These are phyloP conservation scores for Pyricularia sp. DNA, from an alignment of 2,329 filamentous ascomycete species.

Conservation along the genomic window DNA sequence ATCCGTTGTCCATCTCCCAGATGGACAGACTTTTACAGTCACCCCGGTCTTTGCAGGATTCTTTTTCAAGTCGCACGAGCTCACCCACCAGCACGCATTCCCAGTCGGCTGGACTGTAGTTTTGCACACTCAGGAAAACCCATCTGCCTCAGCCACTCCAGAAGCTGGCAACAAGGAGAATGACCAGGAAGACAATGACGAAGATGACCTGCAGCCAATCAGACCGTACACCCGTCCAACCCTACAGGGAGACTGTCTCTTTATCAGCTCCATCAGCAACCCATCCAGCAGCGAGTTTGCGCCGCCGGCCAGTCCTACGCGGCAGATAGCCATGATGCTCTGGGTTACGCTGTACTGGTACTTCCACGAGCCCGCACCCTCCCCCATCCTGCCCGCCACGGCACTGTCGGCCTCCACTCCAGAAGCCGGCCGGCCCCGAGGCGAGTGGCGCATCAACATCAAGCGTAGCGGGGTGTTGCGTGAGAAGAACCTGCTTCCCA, in stretches of 20 bases:
- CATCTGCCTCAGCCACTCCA: conserved; percentile 10
- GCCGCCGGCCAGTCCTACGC: conserved; percentile 68
- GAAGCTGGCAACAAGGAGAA: conserved; percentile 17
- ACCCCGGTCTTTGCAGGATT: conserved; percentile 85
- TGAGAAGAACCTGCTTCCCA: conserved; percentile 72
- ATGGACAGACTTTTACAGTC: conserved; percentile 76
- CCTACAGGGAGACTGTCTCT: conserved; percentile 69
- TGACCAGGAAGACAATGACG: conserved; percentile 3
- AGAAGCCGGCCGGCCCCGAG: conserved; percentile 60
- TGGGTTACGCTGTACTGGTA: conserved; percentile 97
- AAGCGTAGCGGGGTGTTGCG: conserved; percentile 82
- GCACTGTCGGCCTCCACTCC: conserved; percentile 57
- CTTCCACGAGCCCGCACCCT: conserved; percentile 78
- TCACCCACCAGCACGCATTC: conserved; percentile 54
- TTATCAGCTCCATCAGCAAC: conserved; percentile 85
- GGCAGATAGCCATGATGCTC: conserved; percentile 93
- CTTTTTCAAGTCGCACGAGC: conserved; percentile 76
- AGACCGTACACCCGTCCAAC: conserved; percentile 69
- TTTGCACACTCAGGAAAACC: conserved; percentile 53
- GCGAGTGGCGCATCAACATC: conserved; percentile 80
- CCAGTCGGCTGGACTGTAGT: conserved; percentile 88
- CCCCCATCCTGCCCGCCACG: conserved; percentile 47
- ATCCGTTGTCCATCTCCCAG: conserved; percentile 62
- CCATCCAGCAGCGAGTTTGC: conserved; percentile 74
- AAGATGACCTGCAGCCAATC: conserved; percentile 25